Base-by-base conservation (phyloP, 345 rosid species). In the Populus euphratica region DNA sequence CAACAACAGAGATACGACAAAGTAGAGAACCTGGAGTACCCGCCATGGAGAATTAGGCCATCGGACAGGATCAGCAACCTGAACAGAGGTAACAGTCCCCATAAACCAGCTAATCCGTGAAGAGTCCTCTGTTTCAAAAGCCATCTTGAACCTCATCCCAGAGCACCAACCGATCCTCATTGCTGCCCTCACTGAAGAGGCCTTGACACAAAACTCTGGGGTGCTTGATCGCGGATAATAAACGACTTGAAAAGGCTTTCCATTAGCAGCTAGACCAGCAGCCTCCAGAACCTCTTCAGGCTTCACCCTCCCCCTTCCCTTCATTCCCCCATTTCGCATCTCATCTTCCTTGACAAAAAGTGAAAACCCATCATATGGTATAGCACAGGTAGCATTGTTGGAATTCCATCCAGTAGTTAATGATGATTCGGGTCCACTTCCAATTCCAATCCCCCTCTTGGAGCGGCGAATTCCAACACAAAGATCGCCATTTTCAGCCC, bases 41-140 rank as follows among this genome's bases (percentile, higher is more conserved):
- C 97, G 86, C 99, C 99, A 96, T 29, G 97, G 98, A 27, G 99
- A 96, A 78, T 89, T 87, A 66, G 98, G 96, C 99, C 99, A 95
- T 27, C 81, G 90, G 69, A 91, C 82, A 17, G 94, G 89, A 74
- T 95, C 97, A 36, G 89, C 82, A 59, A 93, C 92, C 56, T 90
- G 81, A 69, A 52, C 78, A 61, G 81, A 77, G 13, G 78, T 36
- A 2, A 81, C 76, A 69, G 84, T 81, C 12, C 84, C 84, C 81
- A 77, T 73, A 70, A 81, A 81, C 81, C 81, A 77, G 68, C 81
- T 77, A 50, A 77, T 81, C 43, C 81, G 69, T 9, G 84, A 77
- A 10, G 84, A 81, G 20, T 81, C 80, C 71, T 77, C 84, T 13
- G 84, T 77, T 69, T 81, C 81, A 68, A 81, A 81, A 41, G 80